Evolutionary conservation across 345 rosid genomes (phyloP), one percentile per base, ranked within the genome.

Genomic region (Euclidium syriacum): DNA sequence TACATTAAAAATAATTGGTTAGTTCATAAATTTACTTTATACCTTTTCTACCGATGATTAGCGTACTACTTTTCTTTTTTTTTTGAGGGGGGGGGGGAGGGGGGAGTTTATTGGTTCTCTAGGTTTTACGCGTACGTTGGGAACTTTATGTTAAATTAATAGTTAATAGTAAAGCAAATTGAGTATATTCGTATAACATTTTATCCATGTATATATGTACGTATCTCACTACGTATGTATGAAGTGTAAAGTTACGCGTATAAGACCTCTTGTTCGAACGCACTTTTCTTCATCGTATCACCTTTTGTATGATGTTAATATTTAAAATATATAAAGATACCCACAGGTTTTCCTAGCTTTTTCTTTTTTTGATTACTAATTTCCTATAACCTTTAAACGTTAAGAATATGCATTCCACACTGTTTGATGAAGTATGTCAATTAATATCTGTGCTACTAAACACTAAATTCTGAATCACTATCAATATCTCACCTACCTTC

Each of bases 241-340:
- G 58, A 63, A 30, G 32, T 63, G 59, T 63, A 62, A 70, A 55
- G 74, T 29, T 47, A 70, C 69, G 62, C 62, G 74, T 70, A 55
- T 36, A 36, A 20, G 74, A 70, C 51, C 52, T 62, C 41, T 15
- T 62, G 43, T 62, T 62, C 68, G 62, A n/a, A 62, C 69, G 22
- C 38, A 29, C 52, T 62, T 70, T 70, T 29, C 26, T 27, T 53
- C 64, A 70, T 68, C 40, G 11, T 34, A 25, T 60, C 24, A 32
- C 9, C 24, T 59, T 43, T 29, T 32, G 22, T 10, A 17, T n/a
- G 26, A 46, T 56, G 29, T 7, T 38, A 29, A 27, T 20, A 49
- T 29, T 27, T 19, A 3, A 49, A 34, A 44, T 34, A 54, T 18
- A 11, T 3, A 30, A 36, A 14, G 7, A 40, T 14, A 65, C 20